phyloP scores from a whole-genome alignment of 345 rosid species.

The Psidium guajava region DNA sequence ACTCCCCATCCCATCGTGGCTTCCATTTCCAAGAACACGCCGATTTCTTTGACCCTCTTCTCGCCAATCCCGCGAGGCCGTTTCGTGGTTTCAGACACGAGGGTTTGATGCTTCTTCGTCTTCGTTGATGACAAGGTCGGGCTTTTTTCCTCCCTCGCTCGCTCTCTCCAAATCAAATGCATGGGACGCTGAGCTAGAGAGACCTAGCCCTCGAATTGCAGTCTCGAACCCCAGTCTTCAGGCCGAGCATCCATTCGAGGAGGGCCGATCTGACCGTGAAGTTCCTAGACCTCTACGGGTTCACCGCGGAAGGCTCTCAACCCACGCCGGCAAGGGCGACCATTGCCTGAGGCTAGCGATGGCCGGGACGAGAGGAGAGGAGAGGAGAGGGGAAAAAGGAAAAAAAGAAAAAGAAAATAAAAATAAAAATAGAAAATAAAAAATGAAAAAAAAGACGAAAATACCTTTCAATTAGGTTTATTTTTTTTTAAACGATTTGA shows the following conservation, averaged over 20 bases:
- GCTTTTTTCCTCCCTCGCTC: background rate
- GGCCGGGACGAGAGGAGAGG: no score
- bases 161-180: slow-evolving; percentile 21
- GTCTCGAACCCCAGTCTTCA: slow-evolving; percentile 62
- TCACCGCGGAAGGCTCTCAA: slow-evolving; percentile 44
- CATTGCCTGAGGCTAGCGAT: no score
- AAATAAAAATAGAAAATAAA: no score
- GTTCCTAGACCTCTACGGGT: slow-evolving; percentile 89
- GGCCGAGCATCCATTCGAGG: slow-evolving; percentile 95
- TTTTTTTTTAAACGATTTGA: no score
- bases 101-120: background rate
- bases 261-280: slow-evolving; percentile 81
- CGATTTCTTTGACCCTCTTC: background rate
- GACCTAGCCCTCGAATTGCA: slow-evolving; percentile 63
- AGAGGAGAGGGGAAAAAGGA: no score
- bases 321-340: no score
- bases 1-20: background rate
- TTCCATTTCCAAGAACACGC: background rate
- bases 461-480: rapidly evolving
- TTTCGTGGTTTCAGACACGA: background rate
- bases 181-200: slow-evolving; percentile 47
- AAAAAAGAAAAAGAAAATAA: no score
- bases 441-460: no score
- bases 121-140: background rate
- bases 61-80: background rate